These are phyloP conservation scores for Elongisporangium undulatum DNA, from an alignment of 352 stramenopile species.

Conservation along the genomic window DNA sequence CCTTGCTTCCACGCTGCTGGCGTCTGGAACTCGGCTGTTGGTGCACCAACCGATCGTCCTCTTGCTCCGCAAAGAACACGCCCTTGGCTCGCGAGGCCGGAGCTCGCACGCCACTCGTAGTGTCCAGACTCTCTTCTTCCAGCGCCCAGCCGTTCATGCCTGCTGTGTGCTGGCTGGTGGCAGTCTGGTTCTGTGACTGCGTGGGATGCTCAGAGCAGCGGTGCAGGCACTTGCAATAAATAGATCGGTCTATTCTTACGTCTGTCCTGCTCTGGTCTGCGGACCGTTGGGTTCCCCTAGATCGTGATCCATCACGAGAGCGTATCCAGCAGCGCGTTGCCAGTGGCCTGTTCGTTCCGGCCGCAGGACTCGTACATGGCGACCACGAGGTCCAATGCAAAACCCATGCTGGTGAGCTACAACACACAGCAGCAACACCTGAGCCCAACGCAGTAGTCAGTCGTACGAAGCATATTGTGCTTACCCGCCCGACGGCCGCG, in stretches of 20 bases:
- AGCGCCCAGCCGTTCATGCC: constrained; percentile 4
- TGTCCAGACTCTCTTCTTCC: background rate
- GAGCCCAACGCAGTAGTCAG: background rate
- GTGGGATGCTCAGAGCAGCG: too few species aligned
- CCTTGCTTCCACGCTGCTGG: constrained; percentile 5
- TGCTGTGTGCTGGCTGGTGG: background rate
- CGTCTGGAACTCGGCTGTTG: background rate
- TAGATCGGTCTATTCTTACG: background rate
- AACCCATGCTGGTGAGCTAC: constrained; percentile 60
- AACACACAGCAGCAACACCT: constrained; percentile 6
- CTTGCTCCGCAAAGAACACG: constrained; percentile 24
- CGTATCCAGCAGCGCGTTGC: constrained; percentile 54
- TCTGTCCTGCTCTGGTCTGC: background rate
- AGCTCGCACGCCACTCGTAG: background rate
- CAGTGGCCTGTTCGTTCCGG: constrained; percentile 43
- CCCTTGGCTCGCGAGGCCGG: constrained; percentile 9
- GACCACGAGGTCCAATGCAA: constrained; percentile 40
- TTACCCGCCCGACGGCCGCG: constrained; percentile 29
- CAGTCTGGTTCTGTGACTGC: background rate
- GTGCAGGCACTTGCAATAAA: background rate
- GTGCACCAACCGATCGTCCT: background rate
- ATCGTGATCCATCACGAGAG: too few species aligned
- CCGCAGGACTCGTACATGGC: constrained; percentile 61
- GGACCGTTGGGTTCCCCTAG: too few species aligned
- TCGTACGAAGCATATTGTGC: background rate